Evolutionary conservation across 768 basidiomycete genomes (phyloP), one percentile per base, ranked within the genome.

Genomic region (Tricholoma matsutake): DNA sequence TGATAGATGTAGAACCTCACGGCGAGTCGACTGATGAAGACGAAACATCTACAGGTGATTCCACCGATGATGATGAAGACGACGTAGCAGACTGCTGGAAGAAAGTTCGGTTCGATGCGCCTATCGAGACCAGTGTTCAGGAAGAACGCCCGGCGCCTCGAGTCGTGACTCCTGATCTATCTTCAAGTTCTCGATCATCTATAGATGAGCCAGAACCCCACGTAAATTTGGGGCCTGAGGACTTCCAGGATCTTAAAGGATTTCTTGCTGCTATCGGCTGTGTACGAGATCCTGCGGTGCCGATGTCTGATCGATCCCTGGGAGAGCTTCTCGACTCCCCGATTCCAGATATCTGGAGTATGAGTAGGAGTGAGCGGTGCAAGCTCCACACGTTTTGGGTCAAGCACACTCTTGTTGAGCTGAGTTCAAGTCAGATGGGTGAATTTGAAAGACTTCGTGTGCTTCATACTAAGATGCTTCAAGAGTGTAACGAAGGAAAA

Each of bases 371-470:
- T 0, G 89, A 91, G 65, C 80, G 89, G 1, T 47, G 65, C 9
- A 66, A 61, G 1, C 68, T 89, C 0, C 71, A 81, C 53, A 55
- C 63, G 0, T 77, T 72, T 52, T 90, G 86, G 88, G 72, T 75
- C 7, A 71, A 76, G 3, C 69, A 77, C 58, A 75, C 81, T 29
- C 76, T n/a, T n/a, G n/a, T n/a, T n/a, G 81, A 7, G 63, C 67
- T 14, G 53, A 59, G 8, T 59, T 67, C 8, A 65, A 66, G 56
- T 22, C 68, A 71, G 2, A 41, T 73, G 6, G 61, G 64, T 5
- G 80, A 85, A 18, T 89, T 86, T 52, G 68, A 79, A n/a, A 61
- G 65, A 14, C 71, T 80, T 18, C 68, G 73, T 13, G 58, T 63
- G 2, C 65, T 63, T 47, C 73, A 79, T 59, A 64, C 64, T 3